Evolutionary conservation across 495 filamentous ascomycete genomes (phyloP).

Genomic region (Neurospora sp.): DNA sequence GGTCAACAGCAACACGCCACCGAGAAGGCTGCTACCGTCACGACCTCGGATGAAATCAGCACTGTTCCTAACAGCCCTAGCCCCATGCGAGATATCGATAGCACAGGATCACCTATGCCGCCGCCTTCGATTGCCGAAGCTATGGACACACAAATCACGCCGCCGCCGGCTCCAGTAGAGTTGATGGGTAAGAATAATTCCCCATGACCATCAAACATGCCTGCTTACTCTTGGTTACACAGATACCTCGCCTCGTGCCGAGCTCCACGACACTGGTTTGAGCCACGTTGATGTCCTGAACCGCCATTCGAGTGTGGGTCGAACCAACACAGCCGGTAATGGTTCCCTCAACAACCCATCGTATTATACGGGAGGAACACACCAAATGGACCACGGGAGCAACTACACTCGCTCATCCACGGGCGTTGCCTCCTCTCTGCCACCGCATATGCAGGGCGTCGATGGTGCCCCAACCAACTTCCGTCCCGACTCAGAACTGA

Average conservation of each 20-base stretch:
- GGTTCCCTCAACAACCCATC: conserved; percentile 11
- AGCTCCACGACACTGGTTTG: conserved; percentile 26
- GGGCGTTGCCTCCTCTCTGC: not conserved
- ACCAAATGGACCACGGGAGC: conserved; percentile 20
- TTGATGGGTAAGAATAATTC: conserved; percentile 28
- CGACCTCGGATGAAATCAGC: conserved; percentile 32
- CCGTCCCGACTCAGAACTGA: conserved; percentile 23
- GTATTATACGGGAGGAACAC: conserved; percentile 7
- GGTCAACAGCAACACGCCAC: conserved; percentile 15
- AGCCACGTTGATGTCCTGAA: conserved; percentile 15
- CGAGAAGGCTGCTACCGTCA: conserved; percentile 38
- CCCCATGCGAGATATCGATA: conserved; percentile 14
- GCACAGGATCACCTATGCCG: conserved; percentile 9
- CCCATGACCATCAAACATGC: too few species aligned
- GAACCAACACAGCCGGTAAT: not conserved
- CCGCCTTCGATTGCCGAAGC: conserved; percentile 23
- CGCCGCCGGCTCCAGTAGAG: conserved; percentile 22
- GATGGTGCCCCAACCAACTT: conserved; percentile 6
- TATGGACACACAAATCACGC: conserved; percentile 23
- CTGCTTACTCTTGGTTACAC: conserved; percentile 5
- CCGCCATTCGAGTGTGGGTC: conserved; percentile 18
- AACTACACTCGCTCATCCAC: not conserved
- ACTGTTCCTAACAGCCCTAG: conserved; percentile 12
- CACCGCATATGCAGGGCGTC: not conserved
- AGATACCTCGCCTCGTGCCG: conserved; percentile 24